Base-by-base conservation (phyloP, 495 filamentous ascomycete genomes). In the Xylaria curta region DNA sequence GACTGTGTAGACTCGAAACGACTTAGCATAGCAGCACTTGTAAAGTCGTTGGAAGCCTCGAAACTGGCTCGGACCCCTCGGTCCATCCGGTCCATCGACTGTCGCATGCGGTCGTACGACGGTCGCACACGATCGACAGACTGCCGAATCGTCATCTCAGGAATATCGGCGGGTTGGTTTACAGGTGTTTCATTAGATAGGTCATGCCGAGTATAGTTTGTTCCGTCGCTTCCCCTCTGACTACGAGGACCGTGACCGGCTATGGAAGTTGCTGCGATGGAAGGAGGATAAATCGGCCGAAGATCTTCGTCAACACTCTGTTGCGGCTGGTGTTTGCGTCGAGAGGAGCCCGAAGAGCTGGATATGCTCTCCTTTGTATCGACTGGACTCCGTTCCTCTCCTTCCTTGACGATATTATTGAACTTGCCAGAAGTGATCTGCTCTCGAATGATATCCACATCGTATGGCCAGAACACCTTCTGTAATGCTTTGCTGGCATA, bases 361-460 rank as follows among this genome's bases (percentile, higher is more conserved):
- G 80, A 78, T 9, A 82, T 89, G 70, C 70, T 81, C 1, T 78
- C 77, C 17, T 81, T 80, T n/a, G 42, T 72, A 31, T 71, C 56
- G 9, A 33, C 69, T 3, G 76, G 76, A 1, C 54, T 62, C 0
- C 59, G 12, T 0, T 69, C 73, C 1, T 68, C 65, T 19, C 62
- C 81, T 76, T 88, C 83, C 87, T 80, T 56, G 92, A 87, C 36
- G 93, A 84, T 26, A 12, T 92, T 87, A 73, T 91, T 87, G 80
- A 93, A 98, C 72, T 91, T 90, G 67, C 96, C 96, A 75, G 88
- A 86, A 56, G 89, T 88, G 66, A 96, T 87, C 82, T 97, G 93
- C 81, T 99, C 97, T 40, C 97, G 93, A 75, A 99, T 90, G 75
- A 99, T 97, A 79, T 99, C 97, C 66, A 98, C 90, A 76, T 99